Conservation (phyloP, 2,329 filamentous ascomycete genomes). For the Calonectria hawksworthii region DNA sequence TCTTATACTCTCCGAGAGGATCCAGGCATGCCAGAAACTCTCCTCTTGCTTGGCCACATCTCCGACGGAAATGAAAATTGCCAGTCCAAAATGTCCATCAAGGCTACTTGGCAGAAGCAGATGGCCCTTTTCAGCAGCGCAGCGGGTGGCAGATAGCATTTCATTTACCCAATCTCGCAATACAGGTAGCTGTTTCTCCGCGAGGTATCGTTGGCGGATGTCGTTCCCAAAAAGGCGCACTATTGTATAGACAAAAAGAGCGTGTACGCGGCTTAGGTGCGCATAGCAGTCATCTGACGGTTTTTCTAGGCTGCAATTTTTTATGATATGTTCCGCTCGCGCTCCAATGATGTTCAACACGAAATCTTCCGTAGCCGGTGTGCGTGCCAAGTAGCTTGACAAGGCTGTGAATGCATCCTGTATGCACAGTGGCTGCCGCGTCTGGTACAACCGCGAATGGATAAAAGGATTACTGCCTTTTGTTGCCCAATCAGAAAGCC, state of each 20-base stretch:
- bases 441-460: slow-evolving; percentile 26
- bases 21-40: slow-evolving; percentile 47
- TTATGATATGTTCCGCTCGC: background rate
- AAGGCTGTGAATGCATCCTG: slow-evolving; percentile 30
- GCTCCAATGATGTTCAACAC: slow-evolving; percentile 1
- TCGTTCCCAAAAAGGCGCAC: slow-evolving; percentile 4
- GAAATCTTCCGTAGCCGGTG: slow-evolving; percentile 23
- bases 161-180: background rate
- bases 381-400: slow-evolving; percentile 31
- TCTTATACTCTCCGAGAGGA: slow-evolving; percentile 48
- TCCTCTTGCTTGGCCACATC: background rate
- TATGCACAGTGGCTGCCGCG: slow-evolving; percentile 18
- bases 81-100: slow-evolving; percentile 1
- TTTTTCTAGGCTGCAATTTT: too few species aligned
- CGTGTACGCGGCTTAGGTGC: slow-evolving; percentile 11
- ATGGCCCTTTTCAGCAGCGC: background rate
- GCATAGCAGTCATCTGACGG: slow-evolving; percentile 8
- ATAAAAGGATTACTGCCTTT: slow-evolving; percentile 33
- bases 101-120: slow-evolving; percentile 27
- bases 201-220: slow-evolving; percentile 17
- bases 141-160: background rate
- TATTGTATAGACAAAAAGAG: slow-evolving; percentile 2
- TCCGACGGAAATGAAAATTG: background rate
- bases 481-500: slow-evolving; percentile 30
- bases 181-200: slow-evolving; percentile 1